Base-by-base conservation (phyloP, 768 basidiomycete species). In the Mycena latifolia region DNA sequence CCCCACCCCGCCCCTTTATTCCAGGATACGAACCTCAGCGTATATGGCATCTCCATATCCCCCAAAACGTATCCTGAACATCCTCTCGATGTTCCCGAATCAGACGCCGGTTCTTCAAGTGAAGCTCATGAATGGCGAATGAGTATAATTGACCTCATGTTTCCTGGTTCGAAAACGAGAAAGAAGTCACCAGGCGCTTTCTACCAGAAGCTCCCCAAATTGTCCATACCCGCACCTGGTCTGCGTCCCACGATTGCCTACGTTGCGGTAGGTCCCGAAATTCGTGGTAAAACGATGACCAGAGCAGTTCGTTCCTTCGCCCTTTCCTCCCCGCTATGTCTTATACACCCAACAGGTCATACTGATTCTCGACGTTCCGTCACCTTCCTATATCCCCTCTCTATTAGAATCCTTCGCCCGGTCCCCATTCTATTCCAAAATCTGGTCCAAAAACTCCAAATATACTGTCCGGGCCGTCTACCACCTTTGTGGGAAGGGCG, bases 341-440 rank as follows among this genome's bases (percentile, higher is more conserved):
- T 27, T 20, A 54, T 31, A 52, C 25, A 50, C 52, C 18, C 41
- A 18, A 59, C 70, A 93, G 88, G 88, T 83, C 1, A 75, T 90
- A 28, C 73, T 95, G 4, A 78, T 95, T 47, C 76, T 96, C 31
- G 93, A 96, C 70, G 85, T 92, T 15, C 92, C 94, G 0, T 84
- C 86, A 0, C 77, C 82, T 0, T 80, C 75, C 28, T 86, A 91
- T 73, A 87, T 91, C 22, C 78, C 82, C 2, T 76, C 82, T 12
- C 75, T 93, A 18, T 33, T 84, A 22, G 74, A 84, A 10, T 77
- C 84, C 1, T 89, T 88, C 72, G 75, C 75, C 24, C 74, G 75
- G 22, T 83, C 81, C 0, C 78, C 76, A 1, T 84, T 84, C 69
- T 89, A 86, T 71, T 68, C 82, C 8, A 76, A 77, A 63, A 84